Evolutionary conservation across 208 protist species (phyloP), one percentile per base, ranked within the genome.

Genomic region (Angomonas deanei): DNA sequence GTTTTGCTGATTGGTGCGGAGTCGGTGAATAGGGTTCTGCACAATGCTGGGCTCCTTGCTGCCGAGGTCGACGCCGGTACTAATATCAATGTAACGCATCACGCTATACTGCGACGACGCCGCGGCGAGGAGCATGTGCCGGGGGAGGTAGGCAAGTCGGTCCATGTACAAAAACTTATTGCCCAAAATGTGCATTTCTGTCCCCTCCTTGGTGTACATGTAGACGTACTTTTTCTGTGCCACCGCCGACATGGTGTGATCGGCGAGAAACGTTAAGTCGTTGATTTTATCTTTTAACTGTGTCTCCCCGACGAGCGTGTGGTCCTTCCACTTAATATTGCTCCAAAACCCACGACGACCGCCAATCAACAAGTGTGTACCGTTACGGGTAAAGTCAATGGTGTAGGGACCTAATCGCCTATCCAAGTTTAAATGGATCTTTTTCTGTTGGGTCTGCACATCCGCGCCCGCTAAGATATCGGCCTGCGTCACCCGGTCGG

Each of bases 151-250:
- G n/a, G 80, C 80, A 1, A 99, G 61, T 1, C 87, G 73, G 47
- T 93, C 86, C 64, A 98, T 95, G 71, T 99, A 86, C 23, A 82
- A 72, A 67, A 99, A 94, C 59, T 97, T 89, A 42, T 42, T 8
- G n/a, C 87, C 82, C 26, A 99, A 78, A 42, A 94, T 74, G 72
- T 99, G 98, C 66, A 99, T 85, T 78, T 99, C 98, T 11, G 92
- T 80, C 28, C 98, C 98, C 28, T 96, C 84, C 52, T 96, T 92
- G 63, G 98, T 98, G 85, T 99, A 99, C 77, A 99, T 98, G 83
- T 98, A 99, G 13, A 98, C 88, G 71, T 98, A 98, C 76, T 98
- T 98, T 67, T 98, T 98, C 90, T 99, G 98, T 24, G 98, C 98
- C 13, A 98, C 92, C 4, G 98, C 98, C 52, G 97, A 95, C 91